A percentile compares a stretch with the other conserved stretches of the same genome.
These are phyloP conservation scores for Alternaria sp. DNA, from an alignment of 2,329 filamentous ascomycete genomes.

Conservation along the genomic window DNA sequence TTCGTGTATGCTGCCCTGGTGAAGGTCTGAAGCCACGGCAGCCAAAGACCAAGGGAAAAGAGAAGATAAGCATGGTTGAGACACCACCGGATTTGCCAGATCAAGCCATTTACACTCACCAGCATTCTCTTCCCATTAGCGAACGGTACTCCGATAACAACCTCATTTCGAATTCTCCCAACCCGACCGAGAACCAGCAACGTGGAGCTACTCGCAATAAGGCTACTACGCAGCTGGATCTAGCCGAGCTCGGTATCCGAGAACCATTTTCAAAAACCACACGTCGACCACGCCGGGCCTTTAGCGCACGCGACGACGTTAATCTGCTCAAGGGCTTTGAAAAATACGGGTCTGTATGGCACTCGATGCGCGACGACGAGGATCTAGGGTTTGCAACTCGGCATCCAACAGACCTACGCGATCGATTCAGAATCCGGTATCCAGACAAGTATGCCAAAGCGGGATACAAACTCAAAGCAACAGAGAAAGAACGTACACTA, in stretches of 20 bases:
- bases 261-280: constrained; percentile 57
- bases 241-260: constrained; percentile 55
- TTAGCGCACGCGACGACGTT: constrained; percentile 63
- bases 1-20: constrained; percentile 61
- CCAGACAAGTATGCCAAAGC: constrained; percentile 61
- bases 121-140: background rate
- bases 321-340: constrained; percentile 64
- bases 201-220: constrained; percentile 27
- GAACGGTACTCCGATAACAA: background rate
- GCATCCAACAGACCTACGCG: constrained; percentile 63
- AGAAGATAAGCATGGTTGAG: background rate
- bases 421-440: constrained; percentile 66
- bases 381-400: constrained; percentile 59
- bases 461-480: constrained; percentile 52
- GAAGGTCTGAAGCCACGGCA: constrained; percentile 36
- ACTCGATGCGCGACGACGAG: constrained; percentile 62
- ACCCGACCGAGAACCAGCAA: constrained; percentile 1
- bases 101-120: background rate
- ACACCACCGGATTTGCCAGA: background rate
- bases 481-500: constrained; percentile 26
- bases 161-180: background rate
- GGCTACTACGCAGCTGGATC: constrained; percentile 30
- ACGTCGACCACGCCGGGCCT: constrained; percentile 61
- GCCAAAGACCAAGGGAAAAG: constrained; percentile 48
- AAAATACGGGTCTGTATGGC: constrained; percentile 66